These are phyloP conservation scores for Trypanosoma melophagium DNA, from an alignment of 208 protist genomes.

Conservation along the genomic window DNA sequence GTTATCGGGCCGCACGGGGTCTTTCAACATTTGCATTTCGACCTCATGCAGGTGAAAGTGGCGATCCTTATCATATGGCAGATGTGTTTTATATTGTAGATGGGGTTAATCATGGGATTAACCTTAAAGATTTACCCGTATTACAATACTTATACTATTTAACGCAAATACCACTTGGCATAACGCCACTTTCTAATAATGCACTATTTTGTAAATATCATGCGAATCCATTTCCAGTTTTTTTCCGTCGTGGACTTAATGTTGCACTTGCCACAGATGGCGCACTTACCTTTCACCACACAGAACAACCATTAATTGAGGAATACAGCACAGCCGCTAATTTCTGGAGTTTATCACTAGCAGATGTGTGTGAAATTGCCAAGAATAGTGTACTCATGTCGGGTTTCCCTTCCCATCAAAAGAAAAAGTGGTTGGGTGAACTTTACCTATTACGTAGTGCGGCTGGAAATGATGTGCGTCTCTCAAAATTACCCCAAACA, in stretches of 20 bases:
- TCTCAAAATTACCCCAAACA: constrained; percentile 95
- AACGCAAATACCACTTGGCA: constrained; percentile 94
- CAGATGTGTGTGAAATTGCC: constrained; percentile 86
- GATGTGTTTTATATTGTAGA: constrained; percentile 86
- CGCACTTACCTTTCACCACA: constrained; percentile 96
- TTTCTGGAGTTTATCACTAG: constrained; percentile 78
- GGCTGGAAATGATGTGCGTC: constrained; percentile 84
- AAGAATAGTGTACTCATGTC: constrained; percentile 72
- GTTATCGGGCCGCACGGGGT: constrained; percentile 72
- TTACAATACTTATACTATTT: constrained; percentile 99
- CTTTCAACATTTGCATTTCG: constrained; percentile 94
- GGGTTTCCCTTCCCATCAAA: constrained; percentile 68
- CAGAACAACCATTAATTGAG: constrained; percentile 90
- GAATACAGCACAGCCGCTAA: constrained; percentile 89
- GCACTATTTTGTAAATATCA: constrained; percentile 96
- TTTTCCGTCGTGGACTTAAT: constrained; percentile 94
- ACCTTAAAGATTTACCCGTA: constrained; percentile 87
- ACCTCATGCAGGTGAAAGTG: constrained; percentile 96
- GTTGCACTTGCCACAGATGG: constrained; percentile 96
- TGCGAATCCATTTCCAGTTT: constrained; percentile 93
- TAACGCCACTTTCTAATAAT: constrained; percentile 99
- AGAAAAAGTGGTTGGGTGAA: constrained; percentile 69
- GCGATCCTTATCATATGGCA: constrained; percentile 86
- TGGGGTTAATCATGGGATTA: constrained; percentile 97
- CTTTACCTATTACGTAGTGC: constrained; percentile 64